phyloP scores from a whole-genome alignment of 1,284 basidiomycete genomes.

The Microbotryum scabiosae region DNA sequence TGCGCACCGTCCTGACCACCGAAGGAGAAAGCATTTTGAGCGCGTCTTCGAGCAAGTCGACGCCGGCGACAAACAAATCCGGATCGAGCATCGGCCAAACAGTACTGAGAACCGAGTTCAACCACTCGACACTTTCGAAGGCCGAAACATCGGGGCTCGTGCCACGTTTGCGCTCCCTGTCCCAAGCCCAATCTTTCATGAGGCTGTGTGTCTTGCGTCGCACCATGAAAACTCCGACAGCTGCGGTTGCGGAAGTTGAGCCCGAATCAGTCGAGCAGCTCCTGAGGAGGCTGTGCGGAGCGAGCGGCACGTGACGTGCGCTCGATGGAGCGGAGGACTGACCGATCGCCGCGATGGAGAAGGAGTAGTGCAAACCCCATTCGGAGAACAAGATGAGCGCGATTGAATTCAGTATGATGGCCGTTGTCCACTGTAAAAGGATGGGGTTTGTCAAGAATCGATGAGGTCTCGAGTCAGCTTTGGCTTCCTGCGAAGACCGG shows the following conservation, averaged over 20 bases:
- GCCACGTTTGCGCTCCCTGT: background rate
- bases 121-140: conserved; percentile 11
- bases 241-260: background rate
- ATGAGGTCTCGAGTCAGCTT: too few species aligned
- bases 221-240: background rate
- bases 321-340: background rate
- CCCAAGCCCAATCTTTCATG: conserved; percentile 1
- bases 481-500: too few species aligned
- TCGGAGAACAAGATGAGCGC: background rate
- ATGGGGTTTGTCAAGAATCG: too few species aligned
- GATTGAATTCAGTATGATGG: background rate
- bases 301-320: too few species aligned
- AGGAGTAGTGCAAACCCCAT: background rate
- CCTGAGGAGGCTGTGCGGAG: too few species aligned
- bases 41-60: conserved; percentile 17
- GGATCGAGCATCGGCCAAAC: conserved; percentile 13
- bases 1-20: background rate
- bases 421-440: background rate
- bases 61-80: conserved; percentile 3
- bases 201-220: background rate
- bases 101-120: conserved; percentile 1
- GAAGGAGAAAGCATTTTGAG: conserved; percentile 4
- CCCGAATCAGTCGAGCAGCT: background rate
- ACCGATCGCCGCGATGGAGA: background rate
- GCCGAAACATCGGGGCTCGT: background rate